These are phyloP conservation scores for Phoma sp. DNA, from an alignment of 2,329 filamentous ascomycete species.

Conservation along the genomic window DNA sequence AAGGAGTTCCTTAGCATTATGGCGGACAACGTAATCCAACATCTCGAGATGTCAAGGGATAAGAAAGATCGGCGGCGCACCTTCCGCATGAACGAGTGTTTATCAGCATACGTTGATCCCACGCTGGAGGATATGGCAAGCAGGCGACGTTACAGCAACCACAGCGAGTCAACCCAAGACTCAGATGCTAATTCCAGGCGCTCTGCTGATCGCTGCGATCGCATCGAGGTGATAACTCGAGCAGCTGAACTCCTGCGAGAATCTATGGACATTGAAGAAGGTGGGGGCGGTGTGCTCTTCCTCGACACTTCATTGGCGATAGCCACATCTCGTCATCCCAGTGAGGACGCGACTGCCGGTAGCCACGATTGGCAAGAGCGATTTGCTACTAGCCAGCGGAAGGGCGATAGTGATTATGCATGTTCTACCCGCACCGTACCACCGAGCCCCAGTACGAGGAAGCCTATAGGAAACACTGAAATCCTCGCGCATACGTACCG, in stretches of 20 bases:
- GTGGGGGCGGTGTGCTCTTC: slow-evolving; percentile 58
- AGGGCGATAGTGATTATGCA: not conserved
- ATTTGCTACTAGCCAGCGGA: not conserved
- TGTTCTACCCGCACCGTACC: not conserved
- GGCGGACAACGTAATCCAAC: slow-evolving; percentile 40
- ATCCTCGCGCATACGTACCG: slow-evolving; percentile 45
- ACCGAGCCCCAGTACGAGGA: slow-evolving; percentile 24
- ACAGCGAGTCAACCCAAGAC: slow-evolving; percentile 4
- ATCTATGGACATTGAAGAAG: slow-evolving; percentile 52
- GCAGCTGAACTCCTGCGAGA: slow-evolving; percentile 57
- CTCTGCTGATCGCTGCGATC: slow-evolving; percentile 39
- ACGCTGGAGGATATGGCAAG: not conserved
- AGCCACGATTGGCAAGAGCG: not conserved
- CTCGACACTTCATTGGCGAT: slow-evolving; percentile 40
- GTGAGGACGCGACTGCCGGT: not conserved
- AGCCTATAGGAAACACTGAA: slow-evolving; percentile 44
- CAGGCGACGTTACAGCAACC: slow-evolving; percentile 3
- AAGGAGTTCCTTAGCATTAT: slow-evolving; percentile 33
- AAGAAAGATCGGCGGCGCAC: slow-evolving; percentile 38
- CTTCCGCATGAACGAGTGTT: slow-evolving; percentile 33
- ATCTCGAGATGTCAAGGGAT: slow-evolving; percentile 44
- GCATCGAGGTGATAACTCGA: slow-evolving; percentile 53
- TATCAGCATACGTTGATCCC: slow-evolving; percentile 33
- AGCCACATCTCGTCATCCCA: not conserved
- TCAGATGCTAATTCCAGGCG: slow-evolving; percentile 2